phyloP scores from a whole-genome alignment of 2,329 filamentous ascomycete genomes.

The Diaporthe aspalathi region DNA sequence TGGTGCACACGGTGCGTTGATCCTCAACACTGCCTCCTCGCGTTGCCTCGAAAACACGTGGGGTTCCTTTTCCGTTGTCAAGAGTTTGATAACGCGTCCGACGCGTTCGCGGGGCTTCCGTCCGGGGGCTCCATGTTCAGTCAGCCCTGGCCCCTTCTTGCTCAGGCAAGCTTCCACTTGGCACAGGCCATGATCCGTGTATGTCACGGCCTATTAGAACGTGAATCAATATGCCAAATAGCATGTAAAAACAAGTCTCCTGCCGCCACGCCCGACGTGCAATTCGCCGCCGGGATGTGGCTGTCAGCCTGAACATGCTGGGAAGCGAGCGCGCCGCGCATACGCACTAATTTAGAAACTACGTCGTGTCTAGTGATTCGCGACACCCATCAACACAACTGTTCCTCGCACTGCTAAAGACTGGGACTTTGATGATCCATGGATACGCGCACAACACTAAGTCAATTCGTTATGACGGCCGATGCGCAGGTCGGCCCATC shows the following conservation, averaged over 20 bases:
- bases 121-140: too few relatives aligned
- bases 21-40: too few relatives aligned
- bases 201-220: neutral
- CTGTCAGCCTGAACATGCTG: neutral
- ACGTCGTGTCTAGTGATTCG: neutral
- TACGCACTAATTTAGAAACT: too few relatives aligned
- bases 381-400: too few relatives aligned
- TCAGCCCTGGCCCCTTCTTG: neutral
- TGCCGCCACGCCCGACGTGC: neutral
- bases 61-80: too few relatives aligned
- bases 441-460: neutral
- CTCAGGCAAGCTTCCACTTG: neutral
- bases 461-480: neutral
- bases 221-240: neutral
- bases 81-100: neutral
- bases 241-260: neutral
- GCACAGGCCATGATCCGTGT: neutral
- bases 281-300: neutral
- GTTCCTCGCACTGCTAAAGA: too few relatives aligned
- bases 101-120: neutral
- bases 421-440: neutral
- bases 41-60: too few relatives aligned
- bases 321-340: neutral
- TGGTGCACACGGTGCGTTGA: too few relatives aligned
- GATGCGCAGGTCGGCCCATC: neutral